phyloP scores from a whole-genome alignment of 371 early-diverging fungal genomes.

The Lichtheimia corymbifera region DNA sequence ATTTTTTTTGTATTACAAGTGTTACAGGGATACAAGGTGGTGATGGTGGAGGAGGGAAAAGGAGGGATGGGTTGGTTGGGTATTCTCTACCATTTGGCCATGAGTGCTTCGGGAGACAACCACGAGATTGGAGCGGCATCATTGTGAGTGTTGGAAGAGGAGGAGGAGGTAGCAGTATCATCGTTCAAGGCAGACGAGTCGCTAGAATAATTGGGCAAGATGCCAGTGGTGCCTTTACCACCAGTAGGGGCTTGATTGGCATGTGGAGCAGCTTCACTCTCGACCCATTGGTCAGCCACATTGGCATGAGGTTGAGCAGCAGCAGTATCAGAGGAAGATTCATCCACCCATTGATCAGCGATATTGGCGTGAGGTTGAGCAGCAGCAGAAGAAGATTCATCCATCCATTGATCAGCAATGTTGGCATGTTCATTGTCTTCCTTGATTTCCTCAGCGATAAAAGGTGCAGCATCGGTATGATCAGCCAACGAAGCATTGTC shows the following conservation, averaged over 20 bases:
- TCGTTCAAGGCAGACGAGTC: too few species aligned
- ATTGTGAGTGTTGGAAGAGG: not conserved
- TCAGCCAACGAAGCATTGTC: constrained; percentile 5
- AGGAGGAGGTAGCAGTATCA: too few species aligned
- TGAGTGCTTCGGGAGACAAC: constrained; percentile 4
- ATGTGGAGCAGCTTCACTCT: not conserved
- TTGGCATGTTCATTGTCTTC: constrained; percentile 5
- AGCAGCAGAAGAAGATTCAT: not conserved
- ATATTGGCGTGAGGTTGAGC: too few species aligned
- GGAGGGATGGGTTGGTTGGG: not conserved
- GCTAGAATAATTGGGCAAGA: too few species aligned
- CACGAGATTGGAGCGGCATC: constrained; percentile 5
- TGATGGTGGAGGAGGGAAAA: not conserved
- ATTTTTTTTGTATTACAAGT: not conserved
- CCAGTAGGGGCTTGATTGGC: not conserved
- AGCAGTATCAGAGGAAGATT: not conserved
- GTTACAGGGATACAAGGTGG: not conserved
- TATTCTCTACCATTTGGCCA: constrained; percentile 12
- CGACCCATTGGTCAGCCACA: too few species aligned
- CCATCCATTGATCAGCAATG: constrained; percentile 9
- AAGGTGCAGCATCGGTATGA: constrained; percentile 16
- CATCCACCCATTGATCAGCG: not conserved
- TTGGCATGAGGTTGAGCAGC: too few species aligned
- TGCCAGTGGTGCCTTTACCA: constrained; percentile 5
- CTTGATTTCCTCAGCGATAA: constrained; percentile 4